These are phyloP conservation scores for Acacia crassicarpa DNA, from an alignment of 306 rosid species.

Conservation along the genomic window DNA sequence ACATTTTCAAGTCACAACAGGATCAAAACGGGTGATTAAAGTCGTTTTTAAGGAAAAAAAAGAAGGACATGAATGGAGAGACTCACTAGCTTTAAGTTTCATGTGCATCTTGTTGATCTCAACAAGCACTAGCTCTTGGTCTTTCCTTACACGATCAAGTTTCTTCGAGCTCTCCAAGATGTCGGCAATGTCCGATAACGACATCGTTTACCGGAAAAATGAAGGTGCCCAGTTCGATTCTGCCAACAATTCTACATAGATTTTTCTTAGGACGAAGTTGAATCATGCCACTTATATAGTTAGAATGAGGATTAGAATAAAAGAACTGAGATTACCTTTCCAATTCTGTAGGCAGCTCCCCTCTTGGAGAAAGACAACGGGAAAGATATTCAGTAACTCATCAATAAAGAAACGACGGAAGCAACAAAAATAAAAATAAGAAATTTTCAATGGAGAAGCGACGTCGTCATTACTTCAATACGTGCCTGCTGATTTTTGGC, in stretches of 20 bases:
- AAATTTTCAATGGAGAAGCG: not conserved
- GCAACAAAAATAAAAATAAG: not conserved
- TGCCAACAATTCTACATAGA: constrained; percentile 7
- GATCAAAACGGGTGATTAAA: constrained; percentile 2
- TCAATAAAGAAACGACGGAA: not conserved
- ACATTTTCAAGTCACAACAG: not conserved
- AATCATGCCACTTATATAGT: not conserved
- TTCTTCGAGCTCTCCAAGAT: constrained; percentile 74
- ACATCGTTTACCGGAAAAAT: constrained; percentile 47
- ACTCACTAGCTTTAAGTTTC: constrained; percentile 76
- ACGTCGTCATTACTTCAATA: not conserved
- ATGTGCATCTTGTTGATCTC: constrained; percentile 92
- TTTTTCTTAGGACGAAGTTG: not conserved
- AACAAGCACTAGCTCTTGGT: constrained; percentile 60
- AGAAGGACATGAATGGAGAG: not conserved
- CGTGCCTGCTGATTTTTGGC: not conserved
- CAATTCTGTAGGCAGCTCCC: not conserved
- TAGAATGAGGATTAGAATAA: not conserved
- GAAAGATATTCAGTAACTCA: not conserved
- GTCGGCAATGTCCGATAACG: constrained; percentile 62
- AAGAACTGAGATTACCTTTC: constrained; percentile 1
- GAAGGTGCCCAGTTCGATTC: not conserved
- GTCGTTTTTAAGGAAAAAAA: not conserved
- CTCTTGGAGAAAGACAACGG: not conserved
- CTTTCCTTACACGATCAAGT: constrained; percentile 87